A percentile compares a stretch with the other conserved stretches of the same genome.
phyloP scores from a whole-genome alignment of 345 rosid genomes.

The Mangifera indica region DNA sequence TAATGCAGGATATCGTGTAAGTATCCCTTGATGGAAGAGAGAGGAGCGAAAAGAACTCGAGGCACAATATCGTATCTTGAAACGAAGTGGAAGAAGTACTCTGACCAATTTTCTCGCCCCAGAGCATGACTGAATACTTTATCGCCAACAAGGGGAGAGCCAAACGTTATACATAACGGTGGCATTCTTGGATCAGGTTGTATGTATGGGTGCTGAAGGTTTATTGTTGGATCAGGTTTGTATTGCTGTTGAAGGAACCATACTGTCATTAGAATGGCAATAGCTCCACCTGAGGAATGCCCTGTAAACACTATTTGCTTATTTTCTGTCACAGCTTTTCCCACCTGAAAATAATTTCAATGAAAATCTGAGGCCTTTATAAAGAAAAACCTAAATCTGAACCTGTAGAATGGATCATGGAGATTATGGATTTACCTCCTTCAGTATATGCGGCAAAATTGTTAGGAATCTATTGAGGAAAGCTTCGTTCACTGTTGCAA shows the following conservation, averaged over 20 bases:
- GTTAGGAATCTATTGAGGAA: conserved; percentile 36
- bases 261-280: conserved; percentile 64
- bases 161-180: conserved; percentile 72
- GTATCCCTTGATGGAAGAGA: conserved; percentile 28
- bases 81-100: conserved; percentile 58
- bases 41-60: conserved; percentile 57
- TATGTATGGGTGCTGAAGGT: not conserved
- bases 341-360: conserved; percentile 42
- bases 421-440: conserved; percentile 34
- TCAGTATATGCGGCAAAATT: conserved; percentile 26
- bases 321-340: conserved; percentile 25
- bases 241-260: conserved; percentile 51
- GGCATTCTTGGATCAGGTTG: not conserved
- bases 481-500: conserved; percentile 65
- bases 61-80: conserved; percentile 69
- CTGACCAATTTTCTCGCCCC: conserved; percentile 68
- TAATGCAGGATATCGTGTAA: conserved; percentile 33
- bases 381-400: too few species aligned
- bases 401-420: too few species aligned
- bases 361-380: too few species aligned
- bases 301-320: conserved; percentile 75
- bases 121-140: conserved; percentile 61
- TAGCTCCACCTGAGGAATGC: conserved; percentile 74
- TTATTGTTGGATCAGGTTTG: too few species aligned
- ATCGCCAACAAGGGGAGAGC: conserved; percentile 78